Conservation (phyloP, 2,329 filamentous ascomycete genomes). For the Aspergillus fumigatus region DNA sequence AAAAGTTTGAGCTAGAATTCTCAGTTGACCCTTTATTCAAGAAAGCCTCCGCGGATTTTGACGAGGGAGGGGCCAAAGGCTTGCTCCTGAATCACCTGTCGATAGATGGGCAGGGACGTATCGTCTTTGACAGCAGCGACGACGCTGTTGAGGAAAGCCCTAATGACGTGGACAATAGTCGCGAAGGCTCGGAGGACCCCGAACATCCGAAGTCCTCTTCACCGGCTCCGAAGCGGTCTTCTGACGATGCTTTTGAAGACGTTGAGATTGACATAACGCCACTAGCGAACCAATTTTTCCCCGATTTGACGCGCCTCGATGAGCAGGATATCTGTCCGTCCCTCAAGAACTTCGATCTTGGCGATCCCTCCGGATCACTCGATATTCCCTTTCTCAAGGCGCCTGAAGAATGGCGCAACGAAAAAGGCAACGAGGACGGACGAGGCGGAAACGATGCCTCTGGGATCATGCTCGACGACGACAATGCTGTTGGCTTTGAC, state of each 20-base stretch:
- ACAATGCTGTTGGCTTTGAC: slow-evolving; percentile 77
- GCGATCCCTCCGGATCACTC: slow-evolving; percentile 75
- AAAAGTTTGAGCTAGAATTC: slow-evolving; percentile 97
- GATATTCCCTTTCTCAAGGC: slow-evolving; percentile 91
- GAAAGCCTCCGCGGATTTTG: slow-evolving; percentile 96
- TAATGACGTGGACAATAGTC: slow-evolving; percentile 29
- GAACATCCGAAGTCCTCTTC: slow-evolving; percentile 35
- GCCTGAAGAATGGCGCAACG: slow-evolving; percentile 75
- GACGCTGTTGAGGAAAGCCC: slow-evolving; percentile 58
- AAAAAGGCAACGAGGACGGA: slow-evolving; percentile 54
- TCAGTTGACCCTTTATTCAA: slow-evolving; percentile 98
- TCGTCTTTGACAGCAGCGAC: slow-evolving; percentile 98
- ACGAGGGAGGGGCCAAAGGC: slow-evolving; percentile 95
- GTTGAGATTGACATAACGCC: slow-evolving; percentile 73
- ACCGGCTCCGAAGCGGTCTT: slow-evolving; percentile 23
- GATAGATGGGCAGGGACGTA: slow-evolving; percentile 85
- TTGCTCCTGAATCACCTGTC: slow-evolving; percentile 93
- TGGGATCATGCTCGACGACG: slow-evolving; percentile 80
- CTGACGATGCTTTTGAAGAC: slow-evolving; percentile 37
- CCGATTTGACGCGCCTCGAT: slow-evolving; percentile 70
- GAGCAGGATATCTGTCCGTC: slow-evolving; percentile 92
- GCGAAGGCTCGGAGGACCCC: slow-evolving; percentile 43
- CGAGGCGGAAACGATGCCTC: slow-evolving; percentile 63
- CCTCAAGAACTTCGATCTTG: slow-evolving; percentile 87
- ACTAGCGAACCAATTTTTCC: slow-evolving; percentile 78